These are phyloP conservation scores for Tritrichomonas musculus DNA, from an alignment of 208 protist genomes.

Conservation along the genomic window DNA sequence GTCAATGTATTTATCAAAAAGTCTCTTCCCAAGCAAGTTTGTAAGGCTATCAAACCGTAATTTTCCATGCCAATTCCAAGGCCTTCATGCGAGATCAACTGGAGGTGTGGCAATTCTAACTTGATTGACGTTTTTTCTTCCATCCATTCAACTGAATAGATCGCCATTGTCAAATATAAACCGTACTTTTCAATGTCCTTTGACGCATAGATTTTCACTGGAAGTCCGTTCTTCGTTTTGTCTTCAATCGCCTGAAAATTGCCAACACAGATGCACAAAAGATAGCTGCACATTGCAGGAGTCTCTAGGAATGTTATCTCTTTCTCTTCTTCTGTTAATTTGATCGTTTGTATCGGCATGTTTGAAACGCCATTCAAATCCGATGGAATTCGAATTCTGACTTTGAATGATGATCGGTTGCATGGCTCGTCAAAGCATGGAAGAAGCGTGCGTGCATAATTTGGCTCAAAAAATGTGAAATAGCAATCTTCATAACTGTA, in stretches of 20 bases:
- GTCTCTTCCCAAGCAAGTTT: too few relatives aligned
- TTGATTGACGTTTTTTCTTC: too few relatives aligned
- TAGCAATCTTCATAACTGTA: too few relatives aligned
- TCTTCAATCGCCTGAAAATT: neutral
- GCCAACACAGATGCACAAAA: neutral
- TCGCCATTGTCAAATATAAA: neutral
- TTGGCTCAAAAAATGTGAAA: slow-evolving; percentile 41
- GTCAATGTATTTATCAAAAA: too few relatives aligned
- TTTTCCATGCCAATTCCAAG: too few relatives aligned
- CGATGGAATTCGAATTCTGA: neutral
- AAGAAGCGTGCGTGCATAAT: slow-evolving; percentile 38
- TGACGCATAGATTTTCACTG: neutral
- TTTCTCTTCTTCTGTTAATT: neutral
- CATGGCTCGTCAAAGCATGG: too few relatives aligned
- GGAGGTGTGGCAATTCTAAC: too few relatives aligned
- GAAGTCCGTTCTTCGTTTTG: neutral
- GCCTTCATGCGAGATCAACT: neutral
- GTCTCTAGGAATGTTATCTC: neutral
- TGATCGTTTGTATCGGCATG: neutral
- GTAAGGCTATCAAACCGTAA: too few relatives aligned
- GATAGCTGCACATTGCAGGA: slow-evolving; percentile 28
- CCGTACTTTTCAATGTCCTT: neutral
- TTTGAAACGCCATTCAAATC: neutral
- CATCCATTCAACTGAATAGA: neutral
- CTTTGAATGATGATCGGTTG: slow-evolving; percentile 40